phyloP scores from a whole-genome alignment of 495 filamentous ascomycete species.

The Platismatia glauca region DNA sequence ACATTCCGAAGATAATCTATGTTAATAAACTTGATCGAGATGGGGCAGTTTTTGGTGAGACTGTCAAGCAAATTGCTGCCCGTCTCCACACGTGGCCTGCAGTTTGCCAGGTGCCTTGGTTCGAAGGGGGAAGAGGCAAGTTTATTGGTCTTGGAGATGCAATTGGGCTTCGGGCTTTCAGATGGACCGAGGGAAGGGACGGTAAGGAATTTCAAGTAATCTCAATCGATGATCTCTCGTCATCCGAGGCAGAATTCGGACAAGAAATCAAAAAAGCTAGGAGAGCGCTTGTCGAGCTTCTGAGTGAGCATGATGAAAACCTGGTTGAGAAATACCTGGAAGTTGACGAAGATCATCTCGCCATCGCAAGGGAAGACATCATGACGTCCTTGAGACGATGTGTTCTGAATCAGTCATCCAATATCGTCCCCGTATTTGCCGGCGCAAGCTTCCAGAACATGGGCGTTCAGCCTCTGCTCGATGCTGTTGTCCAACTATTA shows the following conservation, averaged over 20 bases:
- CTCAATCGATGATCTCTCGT: constrained; percentile 41
- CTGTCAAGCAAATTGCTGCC: constrained; percentile 73
- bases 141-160: constrained; percentile 80
- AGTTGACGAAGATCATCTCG: constrained; percentile 58
- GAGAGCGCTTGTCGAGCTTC: constrained; percentile 64
- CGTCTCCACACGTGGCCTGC: constrained; percentile 77
- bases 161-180: constrained; percentile 48
- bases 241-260: constrained; percentile 45
- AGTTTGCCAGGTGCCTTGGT: constrained; percentile 94
- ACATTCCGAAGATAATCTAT: constrained; percentile 78
- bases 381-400: constrained; percentile 64
- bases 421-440: constrained; percentile 79
- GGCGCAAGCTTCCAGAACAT: constrained; percentile 91
- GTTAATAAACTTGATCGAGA: constrained; percentile 96
- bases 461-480: constrained; percentile 86
- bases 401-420: constrained; percentile 50
- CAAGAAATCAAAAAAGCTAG: constrained; percentile 71
- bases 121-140: constrained; percentile 59
- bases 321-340: constrained; percentile 80
- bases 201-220: constrained; percentile 52
- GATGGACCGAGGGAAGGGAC: constrained; percentile 54
- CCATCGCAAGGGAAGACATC: constrained; percentile 56
- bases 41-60: constrained; percentile 80
- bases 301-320: constrained; percentile 79
- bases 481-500: constrained; percentile 77